Conservation (phyloP, 2,329 filamentous ascomycete genomes). For the Pezicula radicicola region DNA sequence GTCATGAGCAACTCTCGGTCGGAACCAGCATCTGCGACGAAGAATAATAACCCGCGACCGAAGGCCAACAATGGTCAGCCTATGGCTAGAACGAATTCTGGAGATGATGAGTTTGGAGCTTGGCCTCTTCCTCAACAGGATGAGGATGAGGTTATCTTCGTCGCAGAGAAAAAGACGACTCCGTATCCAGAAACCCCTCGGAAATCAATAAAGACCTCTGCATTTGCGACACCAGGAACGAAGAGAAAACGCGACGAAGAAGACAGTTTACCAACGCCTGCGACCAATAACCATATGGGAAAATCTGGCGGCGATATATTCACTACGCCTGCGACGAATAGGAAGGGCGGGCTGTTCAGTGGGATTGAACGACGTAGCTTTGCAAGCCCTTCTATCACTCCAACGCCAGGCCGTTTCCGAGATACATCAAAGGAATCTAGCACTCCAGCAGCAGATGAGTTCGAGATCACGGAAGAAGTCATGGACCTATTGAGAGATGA, state of each 20-base stretch:
- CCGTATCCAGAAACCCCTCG: conserved; percentile 21
- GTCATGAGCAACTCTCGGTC: conserved; percentile 42
- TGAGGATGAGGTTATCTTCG: conserved; percentile 15
- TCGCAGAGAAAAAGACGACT: conserved; percentile 3
- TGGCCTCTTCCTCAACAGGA: conserved; percentile 20
- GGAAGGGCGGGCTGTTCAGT: conserved; percentile 18
- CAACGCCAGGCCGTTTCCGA: conserved; percentile 20
- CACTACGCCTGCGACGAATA: conserved; percentile 10
- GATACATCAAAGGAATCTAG: conserved; percentile 5
- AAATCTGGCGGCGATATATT: conserved; percentile 14
- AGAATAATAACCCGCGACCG: conserved; percentile 7
- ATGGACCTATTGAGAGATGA: conserved; percentile 45
- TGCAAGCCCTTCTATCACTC: conserved; percentile 19
- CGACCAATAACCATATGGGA: conserved; percentile 6
- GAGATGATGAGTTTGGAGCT: conserved; percentile 24
- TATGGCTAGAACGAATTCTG: background rate
- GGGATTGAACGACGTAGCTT: conserved; percentile 16
- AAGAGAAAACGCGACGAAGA: conserved; percentile 24
- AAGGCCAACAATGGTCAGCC: background rate
- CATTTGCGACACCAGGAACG: conserved; percentile 20
- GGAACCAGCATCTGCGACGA: conserved; percentile 28
- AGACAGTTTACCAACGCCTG: conserved; percentile 22
- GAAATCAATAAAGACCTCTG: conserved; percentile 17
- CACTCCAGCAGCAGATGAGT: conserved; percentile 11
- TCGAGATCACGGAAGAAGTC: conserved; percentile 43